These are phyloP conservation scores for Geoglossum cookeanum DNA, from an alignment of 2,329 filamentous ascomycete species.

Conservation along the genomic window DNA sequence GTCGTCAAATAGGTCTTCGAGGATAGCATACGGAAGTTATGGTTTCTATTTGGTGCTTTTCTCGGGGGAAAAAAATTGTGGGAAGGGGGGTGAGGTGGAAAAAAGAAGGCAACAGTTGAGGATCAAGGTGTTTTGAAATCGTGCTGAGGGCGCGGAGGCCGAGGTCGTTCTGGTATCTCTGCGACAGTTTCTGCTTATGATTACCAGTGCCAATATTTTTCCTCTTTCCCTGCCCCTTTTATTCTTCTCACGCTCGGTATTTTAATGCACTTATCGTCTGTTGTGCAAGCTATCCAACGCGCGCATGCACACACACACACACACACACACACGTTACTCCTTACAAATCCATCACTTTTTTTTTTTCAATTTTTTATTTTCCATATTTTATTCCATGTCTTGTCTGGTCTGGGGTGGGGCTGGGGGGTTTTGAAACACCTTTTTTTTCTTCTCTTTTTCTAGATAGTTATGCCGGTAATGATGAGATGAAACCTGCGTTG, in stretches of 20 bases:
- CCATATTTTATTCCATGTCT: neutral
- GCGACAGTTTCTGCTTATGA: neutral
- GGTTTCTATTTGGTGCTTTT: neutral
- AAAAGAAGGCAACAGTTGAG: neutral
- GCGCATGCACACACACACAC: too few species aligned
- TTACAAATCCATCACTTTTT: constrained; percentile 6
- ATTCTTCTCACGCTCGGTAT: constrained; percentile 6
- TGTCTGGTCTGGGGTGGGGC: neutral
- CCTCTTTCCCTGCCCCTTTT: neutral
- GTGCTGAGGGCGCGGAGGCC: neutral
- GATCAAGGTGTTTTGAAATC: neutral
- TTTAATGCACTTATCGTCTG: constrained; percentile 8
- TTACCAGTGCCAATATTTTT: neutral
- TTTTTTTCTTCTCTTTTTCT: neutral
- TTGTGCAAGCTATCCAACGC: constrained; percentile 3
- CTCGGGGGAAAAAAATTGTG: neutral
- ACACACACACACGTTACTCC: neutral
- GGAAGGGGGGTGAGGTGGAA: neutral
- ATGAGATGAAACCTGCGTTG: neutral
- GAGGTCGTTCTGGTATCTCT: neutral
- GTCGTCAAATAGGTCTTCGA: neutral
- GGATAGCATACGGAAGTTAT: neutral
- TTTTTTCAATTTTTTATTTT: constrained; percentile 4
- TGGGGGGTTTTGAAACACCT: neutral
- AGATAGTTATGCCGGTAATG: neutral